Percentiles rank a stretch among this genome's conserved stretches.
phyloP scores from a whole-genome alignment of 176 grass and related monocot species.

The Pontederia crassipes region DNA sequence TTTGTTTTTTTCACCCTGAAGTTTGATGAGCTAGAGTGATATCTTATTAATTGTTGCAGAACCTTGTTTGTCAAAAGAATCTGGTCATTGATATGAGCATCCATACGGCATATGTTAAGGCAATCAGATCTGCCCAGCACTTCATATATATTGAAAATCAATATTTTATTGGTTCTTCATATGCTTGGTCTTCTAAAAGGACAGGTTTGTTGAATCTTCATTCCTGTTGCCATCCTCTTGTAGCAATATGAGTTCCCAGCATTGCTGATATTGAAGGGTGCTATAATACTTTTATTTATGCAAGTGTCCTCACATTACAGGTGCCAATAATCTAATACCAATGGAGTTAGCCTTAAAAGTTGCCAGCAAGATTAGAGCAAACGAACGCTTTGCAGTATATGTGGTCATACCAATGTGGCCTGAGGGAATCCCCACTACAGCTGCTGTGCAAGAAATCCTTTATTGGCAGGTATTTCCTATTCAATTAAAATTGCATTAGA shows the following conservation, averaged over 20 bases:
- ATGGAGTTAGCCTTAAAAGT: slow-evolving; percentile 93
- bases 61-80: slow-evolving; percentile 81
- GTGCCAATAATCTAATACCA: slow-evolving; percentile 93
- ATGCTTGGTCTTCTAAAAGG: slow-evolving; percentile 63
- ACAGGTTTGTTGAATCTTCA: slow-evolving; percentile 37
- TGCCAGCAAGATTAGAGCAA: slow-evolving; percentile 78
- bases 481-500: not conserved
- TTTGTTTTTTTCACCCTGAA: not conserved
- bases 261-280: not conserved
- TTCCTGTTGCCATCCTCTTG: not conserved
- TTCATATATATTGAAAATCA: slow-evolving; percentile 99
- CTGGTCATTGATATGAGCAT: slow-evolving; percentile 90
- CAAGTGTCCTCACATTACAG: slow-evolving; percentile 19
- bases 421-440: slow-evolving; percentile 69
- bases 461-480: slow-evolving; percentile 62
- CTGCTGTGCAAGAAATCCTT: slow-evolving; percentile 93
- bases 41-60: slow-evolving; percentile 37
- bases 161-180: slow-evolving; percentile 98
- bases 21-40: not conserved
- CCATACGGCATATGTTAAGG: slow-evolving; percentile 84
- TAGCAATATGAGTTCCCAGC: not conserved
- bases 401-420: slow-evolving; percentile 98
- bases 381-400: slow-evolving; percentile 79
- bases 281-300: not conserved
- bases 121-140: slow-evolving; percentile 92